Evolutionary conservation across 352 stramenopile genomes (phyloP).

Genomic region (Peronospora destructor): DNA sequence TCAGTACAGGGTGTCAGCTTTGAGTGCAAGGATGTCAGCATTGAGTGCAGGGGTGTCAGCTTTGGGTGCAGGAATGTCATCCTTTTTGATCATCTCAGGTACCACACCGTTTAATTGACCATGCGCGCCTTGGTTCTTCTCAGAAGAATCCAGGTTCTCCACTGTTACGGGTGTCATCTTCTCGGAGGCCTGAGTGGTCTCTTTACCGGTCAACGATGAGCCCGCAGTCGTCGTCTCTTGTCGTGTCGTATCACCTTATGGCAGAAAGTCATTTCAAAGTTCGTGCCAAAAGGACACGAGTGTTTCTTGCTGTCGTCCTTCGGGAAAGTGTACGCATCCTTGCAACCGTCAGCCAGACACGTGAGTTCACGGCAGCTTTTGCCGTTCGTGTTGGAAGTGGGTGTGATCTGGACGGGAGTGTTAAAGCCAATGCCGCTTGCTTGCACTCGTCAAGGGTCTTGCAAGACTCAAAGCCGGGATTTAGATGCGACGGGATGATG

Average conservation of each 20-base stretch:
- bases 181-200: slow-evolving; percentile 1
- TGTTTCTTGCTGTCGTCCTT: slow-evolving; percentile 72
- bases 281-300: slow-evolving; percentile 46
- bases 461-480: slow-evolving; percentile 54
- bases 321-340: slow-evolving; percentile 63
- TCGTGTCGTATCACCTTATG: slow-evolving; percentile 18
- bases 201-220: background rate
- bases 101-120: background rate
- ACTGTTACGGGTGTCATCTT: slow-evolving; percentile 9
- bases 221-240: slow-evolving; percentile 16
- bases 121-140: too few species aligned
- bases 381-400: slow-evolving; percentile 49
- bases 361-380: slow-evolving; percentile 51
- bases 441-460: slow-evolving; percentile 59
- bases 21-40: too few species aligned
- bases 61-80: too few species aligned
- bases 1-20: too few species aligned
- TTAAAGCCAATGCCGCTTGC: slow-evolving; percentile 60
- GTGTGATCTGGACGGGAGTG: slow-evolving; percentile 49
- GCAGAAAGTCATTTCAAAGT: slow-evolving; percentile 70
- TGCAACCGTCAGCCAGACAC: slow-evolving; percentile 48
- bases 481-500: slow-evolving; percentile 54
- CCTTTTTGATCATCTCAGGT: background rate
- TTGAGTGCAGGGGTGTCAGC: too few species aligned
- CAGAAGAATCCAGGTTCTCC: background rate